Conservation (phyloP, 306 rosid species). For the Quercus cerris region DNA sequence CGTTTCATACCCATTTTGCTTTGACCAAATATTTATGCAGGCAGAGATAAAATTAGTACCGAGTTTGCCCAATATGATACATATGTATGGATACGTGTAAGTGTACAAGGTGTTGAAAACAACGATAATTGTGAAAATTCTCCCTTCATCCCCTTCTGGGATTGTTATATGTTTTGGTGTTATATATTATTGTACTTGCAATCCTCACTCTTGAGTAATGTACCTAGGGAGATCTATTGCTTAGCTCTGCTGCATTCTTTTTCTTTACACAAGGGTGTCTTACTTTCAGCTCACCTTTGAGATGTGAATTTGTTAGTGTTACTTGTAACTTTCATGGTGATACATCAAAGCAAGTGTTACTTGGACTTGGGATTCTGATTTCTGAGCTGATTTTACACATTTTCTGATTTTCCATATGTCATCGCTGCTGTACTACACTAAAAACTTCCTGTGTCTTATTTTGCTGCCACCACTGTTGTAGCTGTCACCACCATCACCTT, state of each 20-base stretch:
- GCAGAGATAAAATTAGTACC: slow-evolving; percentile 24
- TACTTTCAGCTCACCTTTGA: neutral
- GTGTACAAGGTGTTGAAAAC: slow-evolving; percentile 35
- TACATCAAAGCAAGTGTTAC: neutral
- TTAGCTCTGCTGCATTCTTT: neutral
- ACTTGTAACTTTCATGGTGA: neutral
- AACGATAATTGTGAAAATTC: slow-evolving; percentile 15
- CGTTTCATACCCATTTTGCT: slow-evolving; percentile 15
- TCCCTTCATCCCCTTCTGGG: neutral
- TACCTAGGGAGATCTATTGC: neutral
- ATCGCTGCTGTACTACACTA: too few species aligned
- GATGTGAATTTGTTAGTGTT: neutral
- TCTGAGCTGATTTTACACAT: neutral
- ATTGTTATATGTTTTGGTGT: neutral
- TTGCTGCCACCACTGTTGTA: too few species aligned
- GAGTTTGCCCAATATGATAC: slow-evolving; percentile 37
- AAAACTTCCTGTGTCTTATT: too few species aligned
- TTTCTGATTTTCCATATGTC: neutral
- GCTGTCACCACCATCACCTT: too few species aligned
- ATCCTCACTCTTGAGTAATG: neutral
- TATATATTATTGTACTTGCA: neutral
- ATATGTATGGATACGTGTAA: slow-evolving; percentile 33
- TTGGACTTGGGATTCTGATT: neutral
- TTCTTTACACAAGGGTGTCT: neutral
- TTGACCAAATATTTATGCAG: slow-evolving; percentile 23